These are phyloP conservation scores for Oleoguttula mirabilis DNA, from an alignment of 495 filamentous ascomycete genomes.

Conservation along the genomic window DNA sequence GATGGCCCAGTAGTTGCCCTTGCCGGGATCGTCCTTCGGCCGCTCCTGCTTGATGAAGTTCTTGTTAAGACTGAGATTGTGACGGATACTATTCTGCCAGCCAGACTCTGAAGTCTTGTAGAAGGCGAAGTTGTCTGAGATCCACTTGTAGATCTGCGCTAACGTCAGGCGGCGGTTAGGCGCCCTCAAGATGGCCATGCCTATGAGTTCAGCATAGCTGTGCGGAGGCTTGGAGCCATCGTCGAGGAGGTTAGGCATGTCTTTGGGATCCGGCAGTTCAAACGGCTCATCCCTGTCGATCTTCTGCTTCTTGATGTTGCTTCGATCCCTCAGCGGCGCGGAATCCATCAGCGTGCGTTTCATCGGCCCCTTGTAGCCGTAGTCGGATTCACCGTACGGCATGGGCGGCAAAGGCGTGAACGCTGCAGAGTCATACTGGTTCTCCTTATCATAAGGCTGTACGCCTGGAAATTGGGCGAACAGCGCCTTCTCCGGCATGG, in stretches of 20 bases:
- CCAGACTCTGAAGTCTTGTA: constrained; percentile 74
- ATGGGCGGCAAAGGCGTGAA: constrained; percentile 7
- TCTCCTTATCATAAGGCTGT: constrained; percentile 51
- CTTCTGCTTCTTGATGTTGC: constrained; percentile 48
- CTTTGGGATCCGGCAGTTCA: constrained; percentile 55
- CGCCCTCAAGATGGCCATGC: constrained; percentile 88
- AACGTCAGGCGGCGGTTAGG: constrained; percentile 74
- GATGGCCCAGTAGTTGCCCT: constrained; percentile 97
- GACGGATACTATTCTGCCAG: constrained; percentile 98
- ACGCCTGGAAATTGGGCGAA: constrained; percentile 46
- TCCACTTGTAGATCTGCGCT: constrained; percentile 99
- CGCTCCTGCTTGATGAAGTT: constrained; percentile 93
- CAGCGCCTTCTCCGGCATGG: constrained; percentile 42
- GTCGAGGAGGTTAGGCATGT: constrained; percentile 71
- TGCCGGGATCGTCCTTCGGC: constrained; percentile 94
- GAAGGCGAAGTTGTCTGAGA: constrained; percentile 81
- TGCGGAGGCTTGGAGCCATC: constrained; percentile 80
- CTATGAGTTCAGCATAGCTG: constrained; percentile 92
- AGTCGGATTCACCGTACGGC: constrained; percentile 23
- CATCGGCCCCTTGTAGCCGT: constrained; percentile 45
- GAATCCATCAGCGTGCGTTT: constrained; percentile 65
- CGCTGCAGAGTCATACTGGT: constrained; percentile 37
- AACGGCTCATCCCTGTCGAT: constrained; percentile 24
- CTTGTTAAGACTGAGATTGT: constrained; percentile 96
- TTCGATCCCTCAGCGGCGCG: constrained; percentile 58